Base-by-base conservation (phyloP, 257 asterid genomes). In the Coffea canephora region DNA sequence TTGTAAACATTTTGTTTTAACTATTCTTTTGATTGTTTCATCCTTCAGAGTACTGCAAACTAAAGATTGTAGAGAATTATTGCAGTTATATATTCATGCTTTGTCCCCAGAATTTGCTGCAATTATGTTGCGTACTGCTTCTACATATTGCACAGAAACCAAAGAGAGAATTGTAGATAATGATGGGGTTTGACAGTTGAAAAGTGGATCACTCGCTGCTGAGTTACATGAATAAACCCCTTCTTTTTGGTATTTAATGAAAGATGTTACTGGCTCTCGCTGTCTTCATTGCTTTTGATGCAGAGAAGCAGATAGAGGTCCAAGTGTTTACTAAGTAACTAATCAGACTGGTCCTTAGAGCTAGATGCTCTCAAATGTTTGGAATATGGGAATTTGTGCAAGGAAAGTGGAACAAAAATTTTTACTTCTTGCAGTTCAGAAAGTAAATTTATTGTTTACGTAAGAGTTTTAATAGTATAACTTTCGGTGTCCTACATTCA, bases 241-340 rank as follows among this genome's bases (percentile, higher is more conserved):
- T 79, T 46, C 50, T 77, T 71, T 77, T 71, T 80, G 71, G 62
- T 79, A 68, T 41, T 79, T 80, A 83, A 85, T 74, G 77, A 81
- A 86, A 74, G 84, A 88, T 87, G 89, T 88, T 84, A 87, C 91
- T 82, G 86, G 88, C 89, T 84, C 86, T 88, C 86, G 94, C 91
- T 91, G 88, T 90, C 94, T 87, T 91, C 94, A 78, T 85, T 90
- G 93, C 96, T 93, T 93, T 93, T 91, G 91, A 87, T 92, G 98
- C 97, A 89, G 97, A 91, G 91, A 89, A 80, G 96, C 94, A 86
- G 92, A 84, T 85, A 89, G 91, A 84, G 88, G 91, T 83, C 93
- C 94, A 82, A 88, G 90, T 88, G 87, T 87, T 39, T 39, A 39
- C 90, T 85, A 87, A 78, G 82, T 90, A 90, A 85, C 86, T 93